Base-by-base conservation (phyloP, 352 stramenopile genomes). In the Pythium periplocum region DNA sequence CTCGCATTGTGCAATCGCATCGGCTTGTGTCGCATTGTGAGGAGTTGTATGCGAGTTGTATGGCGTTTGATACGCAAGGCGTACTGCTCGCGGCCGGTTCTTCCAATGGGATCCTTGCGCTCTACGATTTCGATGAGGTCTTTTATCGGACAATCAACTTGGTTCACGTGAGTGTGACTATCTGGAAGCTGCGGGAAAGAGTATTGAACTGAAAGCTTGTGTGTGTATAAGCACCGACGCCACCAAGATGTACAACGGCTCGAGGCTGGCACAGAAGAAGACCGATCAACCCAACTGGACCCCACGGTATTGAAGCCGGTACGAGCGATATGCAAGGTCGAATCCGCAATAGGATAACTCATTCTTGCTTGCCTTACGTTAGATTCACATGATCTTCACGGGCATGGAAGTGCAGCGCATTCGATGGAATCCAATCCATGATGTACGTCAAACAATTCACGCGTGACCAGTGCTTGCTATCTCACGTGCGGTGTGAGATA, bases 121-220 rank as follows among this genome's bases (percentile, higher is more conserved):
- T 93, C 32, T 93, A 80, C 57, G 82, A 93, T 60, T 93, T 87
- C 55, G 82, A 93, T 59, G 80, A 88, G 45, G 64, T 86, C 35
- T 87, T 83, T 33, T 66, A 87, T 48, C 72, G 63, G 39, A 81
- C 57, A 44, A 62, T 90, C 26, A 87, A 86, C 39, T 42, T 82
- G 4, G 64, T 59, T 38, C 74, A 85, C 48, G 57, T 82, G 51
- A 9, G 40, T 44, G 6, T 43, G 2, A 45, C 1, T 35, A 42
- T 43, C 11, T 36, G 10, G 26, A 42, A 39, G 37, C 11, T 39
- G 48, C 41, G 31, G 11, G 17, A 26, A 26, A 26, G 17, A 26
- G 17, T 26, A 26, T 26, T 26, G 17, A 26, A 26, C 17, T 26
- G 17, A 26, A 26, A 26, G 17, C 17, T 26, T 26, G 17, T 26